A percentile compares a stretch with the other conserved stretches of the same genome.
These are phyloP conservation scores for Luzula sylvatica DNA, from an alignment of 176 grass and related monocot species.

Conservation along the genomic window DNA sequence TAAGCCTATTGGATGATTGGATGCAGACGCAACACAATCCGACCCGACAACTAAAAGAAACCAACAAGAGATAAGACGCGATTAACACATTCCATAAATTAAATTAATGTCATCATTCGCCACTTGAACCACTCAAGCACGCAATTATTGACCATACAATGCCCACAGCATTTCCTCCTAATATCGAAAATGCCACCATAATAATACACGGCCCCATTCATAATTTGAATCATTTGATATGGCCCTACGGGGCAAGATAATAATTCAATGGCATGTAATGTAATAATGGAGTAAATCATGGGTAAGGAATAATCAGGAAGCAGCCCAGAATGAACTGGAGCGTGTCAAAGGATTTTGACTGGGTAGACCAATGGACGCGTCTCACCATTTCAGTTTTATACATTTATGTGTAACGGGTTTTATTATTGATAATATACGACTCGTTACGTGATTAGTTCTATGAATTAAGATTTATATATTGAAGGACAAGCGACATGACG, in stretches of 20 bases:
- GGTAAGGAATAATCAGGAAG: not conserved
- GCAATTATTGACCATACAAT: slow-evolving; percentile 7
- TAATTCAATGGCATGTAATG: not conserved
- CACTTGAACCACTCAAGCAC: slow-evolving; percentile 7
- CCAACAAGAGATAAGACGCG: too few relatives aligned
- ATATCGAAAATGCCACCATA: not conserved
- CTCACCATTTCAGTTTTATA: not conserved
- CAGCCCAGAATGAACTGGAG: not conserved
- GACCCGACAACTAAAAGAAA: too few relatives aligned
- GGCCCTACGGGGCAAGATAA: not conserved
- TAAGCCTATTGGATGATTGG: too few relatives aligned
- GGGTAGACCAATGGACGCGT: not conserved
- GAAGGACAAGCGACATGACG: not conserved
- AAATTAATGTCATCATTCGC: too few relatives aligned
- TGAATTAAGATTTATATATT: not conserved
- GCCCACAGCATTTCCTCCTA: not conserved
- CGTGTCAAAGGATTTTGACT: slow-evolving; percentile 4
- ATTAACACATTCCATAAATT: too few relatives aligned
- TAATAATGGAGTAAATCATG: not conserved
- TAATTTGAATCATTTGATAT: not conserved
- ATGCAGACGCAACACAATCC: too few relatives aligned
- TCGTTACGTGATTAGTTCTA: not conserved
- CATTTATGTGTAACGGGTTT: not conserved
- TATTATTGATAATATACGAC: not conserved
- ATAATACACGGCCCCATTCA: not conserved